Percentiles rank a stretch among this genome's conserved stretches.
Evolutionary conservation across 495 filamentous ascomycete species (phyloP).

Genomic region (Podospora pseudoanserina): DNA sequence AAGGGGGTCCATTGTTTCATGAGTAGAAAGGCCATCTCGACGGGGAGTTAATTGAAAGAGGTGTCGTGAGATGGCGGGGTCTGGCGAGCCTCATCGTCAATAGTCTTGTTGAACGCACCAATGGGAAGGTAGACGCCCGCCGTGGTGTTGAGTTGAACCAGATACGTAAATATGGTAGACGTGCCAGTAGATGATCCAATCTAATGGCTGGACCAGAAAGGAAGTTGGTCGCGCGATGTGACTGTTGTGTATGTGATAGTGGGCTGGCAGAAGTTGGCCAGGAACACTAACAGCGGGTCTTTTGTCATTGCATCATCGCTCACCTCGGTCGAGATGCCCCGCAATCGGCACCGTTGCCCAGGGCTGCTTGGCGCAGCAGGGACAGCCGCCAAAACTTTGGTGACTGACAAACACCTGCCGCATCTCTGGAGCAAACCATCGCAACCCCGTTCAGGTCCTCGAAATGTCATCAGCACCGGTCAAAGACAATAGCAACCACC

Average conservation of each 20-base stretch:
- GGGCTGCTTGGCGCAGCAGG: conserved; percentile 1
- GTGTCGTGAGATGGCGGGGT: no score
- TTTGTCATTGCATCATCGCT: neutral
- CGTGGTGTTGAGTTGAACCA: neutral
- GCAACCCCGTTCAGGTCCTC: neutral
- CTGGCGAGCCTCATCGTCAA: no score
- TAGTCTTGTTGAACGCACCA: no score
- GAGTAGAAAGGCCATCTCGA: no score
- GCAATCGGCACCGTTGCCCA: conserved; percentile 8
- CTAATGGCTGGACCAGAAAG: neutral
- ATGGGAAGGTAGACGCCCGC: no score
- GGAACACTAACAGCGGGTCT: neutral
- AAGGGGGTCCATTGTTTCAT: no score
- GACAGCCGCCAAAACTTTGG: conserved; percentile 5
- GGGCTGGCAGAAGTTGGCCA: neutral
- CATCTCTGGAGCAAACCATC: neutral
- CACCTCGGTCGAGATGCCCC: conserved; percentile 3
- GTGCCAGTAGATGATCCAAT: neutral
- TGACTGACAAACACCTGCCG: neutral
- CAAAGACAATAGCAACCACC: conserved; percentile 27
- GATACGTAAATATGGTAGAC: no score
- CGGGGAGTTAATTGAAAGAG: no score
- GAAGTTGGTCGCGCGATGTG: neutral
- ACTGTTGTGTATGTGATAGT: neutral
- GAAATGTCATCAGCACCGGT: conserved; percentile 30